Conservation (phyloP, 345 rosid genomes). For the Citrus glauca region DNA sequence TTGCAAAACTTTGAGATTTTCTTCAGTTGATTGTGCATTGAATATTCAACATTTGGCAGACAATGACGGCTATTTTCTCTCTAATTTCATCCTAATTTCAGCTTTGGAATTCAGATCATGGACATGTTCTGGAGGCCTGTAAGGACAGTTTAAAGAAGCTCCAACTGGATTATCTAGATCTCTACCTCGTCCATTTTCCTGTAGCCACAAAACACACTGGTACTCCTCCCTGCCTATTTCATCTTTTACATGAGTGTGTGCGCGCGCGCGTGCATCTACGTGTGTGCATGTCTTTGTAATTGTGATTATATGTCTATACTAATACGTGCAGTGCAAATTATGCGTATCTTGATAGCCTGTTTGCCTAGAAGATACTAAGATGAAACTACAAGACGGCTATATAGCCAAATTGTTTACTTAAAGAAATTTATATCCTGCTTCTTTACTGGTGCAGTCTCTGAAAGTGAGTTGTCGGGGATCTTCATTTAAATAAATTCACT, state of each 20-base stretch:
- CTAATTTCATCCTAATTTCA: constrained; percentile 14
- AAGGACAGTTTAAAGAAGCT: constrained; percentile 85
- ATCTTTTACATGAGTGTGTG: neutral
- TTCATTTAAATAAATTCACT: neutral
- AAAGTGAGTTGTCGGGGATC: neutral
- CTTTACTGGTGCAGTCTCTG: neutral
- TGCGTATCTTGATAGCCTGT: neutral
- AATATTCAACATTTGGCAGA: neutral
- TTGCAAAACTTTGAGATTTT: constrained; percentile 10
- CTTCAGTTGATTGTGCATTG: neutral
- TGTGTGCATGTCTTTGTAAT: neutral
- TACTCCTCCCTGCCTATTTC: neutral
- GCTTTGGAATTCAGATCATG: constrained; percentile 98
- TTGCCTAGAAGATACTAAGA: neutral
- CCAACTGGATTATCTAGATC: constrained; percentile 81
- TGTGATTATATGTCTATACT: neutral
- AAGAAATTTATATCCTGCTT: neutral
- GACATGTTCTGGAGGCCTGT: constrained; percentile 84
- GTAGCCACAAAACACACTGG: constrained; percentile 82
- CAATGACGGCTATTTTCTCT: neutral
- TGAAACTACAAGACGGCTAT: neutral
- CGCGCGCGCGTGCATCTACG: too few relatives aligned
- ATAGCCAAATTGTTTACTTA: neutral
- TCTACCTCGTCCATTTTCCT: constrained; percentile 86
- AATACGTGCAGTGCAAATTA: neutral